These are phyloP conservation scores for Anthracocystis walkeri DNA, from an alignment of 1,284 basidiomycete species.

Conservation along the genomic window DNA sequence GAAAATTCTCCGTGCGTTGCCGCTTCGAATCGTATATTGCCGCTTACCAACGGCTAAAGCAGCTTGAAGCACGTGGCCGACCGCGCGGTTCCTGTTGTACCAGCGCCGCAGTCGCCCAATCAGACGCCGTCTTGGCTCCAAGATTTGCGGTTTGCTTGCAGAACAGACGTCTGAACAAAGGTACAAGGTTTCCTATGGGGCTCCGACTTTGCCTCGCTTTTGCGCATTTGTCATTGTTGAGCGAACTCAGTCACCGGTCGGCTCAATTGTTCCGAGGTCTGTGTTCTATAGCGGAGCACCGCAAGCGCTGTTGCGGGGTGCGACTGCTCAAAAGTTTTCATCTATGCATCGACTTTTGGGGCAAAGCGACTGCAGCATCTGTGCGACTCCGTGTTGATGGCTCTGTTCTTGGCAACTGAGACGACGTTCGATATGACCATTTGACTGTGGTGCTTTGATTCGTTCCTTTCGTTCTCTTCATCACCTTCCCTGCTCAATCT, in stretches of 20 bases:
- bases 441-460: neutral
- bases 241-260: neutral
- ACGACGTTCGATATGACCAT: too few relatives aligned
- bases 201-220: neutral
- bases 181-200: neutral
- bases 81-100: neutral
- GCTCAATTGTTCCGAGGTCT: neutral
- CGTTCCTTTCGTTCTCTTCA: neutral
- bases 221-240: neutral
- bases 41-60: conserved; percentile 8
- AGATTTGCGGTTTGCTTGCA: neutral
- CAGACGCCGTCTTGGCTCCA: neutral
- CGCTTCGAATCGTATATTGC: neutral
- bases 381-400: neutral
- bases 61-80: neutral
- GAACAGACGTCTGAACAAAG: neutral
- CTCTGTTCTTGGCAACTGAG: neutral
- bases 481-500: neutral
- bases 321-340: conserved; percentile 3
- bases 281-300: conserved; percentile 1
- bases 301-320: neutral
- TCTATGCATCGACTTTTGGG: neutral
- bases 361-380: neutral
- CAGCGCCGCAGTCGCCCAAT: conserved; percentile 1
- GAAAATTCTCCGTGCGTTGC: conserved; percentile 8